Evolutionary conservation across 768 basidiomycete species (phyloP), one percentile per base, ranked within the genome.

Genomic region (Tricholoma terreum): DNA sequence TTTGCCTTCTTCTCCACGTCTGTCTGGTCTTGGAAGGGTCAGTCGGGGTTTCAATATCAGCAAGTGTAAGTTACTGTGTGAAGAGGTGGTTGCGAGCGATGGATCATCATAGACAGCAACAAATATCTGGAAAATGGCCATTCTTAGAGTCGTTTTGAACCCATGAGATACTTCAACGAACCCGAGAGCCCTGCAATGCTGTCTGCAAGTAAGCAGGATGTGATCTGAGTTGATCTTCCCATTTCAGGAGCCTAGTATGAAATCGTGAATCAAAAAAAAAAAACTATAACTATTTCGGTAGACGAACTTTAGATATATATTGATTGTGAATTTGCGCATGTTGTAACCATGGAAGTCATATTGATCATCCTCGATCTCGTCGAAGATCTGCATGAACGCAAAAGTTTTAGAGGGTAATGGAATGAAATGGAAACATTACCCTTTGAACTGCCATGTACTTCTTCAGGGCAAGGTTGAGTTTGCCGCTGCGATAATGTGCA

Each of bases 331-430:
- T 64, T 91, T 94, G 53, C 97, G 86, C 62, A 98, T 62, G 62
- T 92, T 92, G 71, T 98, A 99, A 6, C 89, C 85, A 69, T 99
- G 97, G 80, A 99, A 99, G 71, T 99, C 97, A 64, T 89, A 98
- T 72, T 98, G 94, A 66, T 97, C 95, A 62, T 98, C 94, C 61
- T 97, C 93, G 61, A 90, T 83, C 52, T 90, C 89, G 53, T 87
- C 81, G 69, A 96, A 98, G 14, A 87, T 74, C 91, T 92, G 27
- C 50, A 31, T n/a, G 10, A 2, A 31, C 0, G 24, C 45, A 52
- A 21, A 43, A 33, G 27, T 59, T 27, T 56, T n/a, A 19, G 21
- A 21, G 22, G 42, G 19, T 51, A 3, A 7, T 2, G 43, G 30
- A 34, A 17, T 30, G n/a, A 14, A n/a, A 50, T 10, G 36, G 5